A percentile compares a stretch with the other conserved stretches of the same genome.
Evolutionary conservation across 805 yeast genomes (phyloP).

Genomic region (Pichia nanzhaoensis): DNA sequence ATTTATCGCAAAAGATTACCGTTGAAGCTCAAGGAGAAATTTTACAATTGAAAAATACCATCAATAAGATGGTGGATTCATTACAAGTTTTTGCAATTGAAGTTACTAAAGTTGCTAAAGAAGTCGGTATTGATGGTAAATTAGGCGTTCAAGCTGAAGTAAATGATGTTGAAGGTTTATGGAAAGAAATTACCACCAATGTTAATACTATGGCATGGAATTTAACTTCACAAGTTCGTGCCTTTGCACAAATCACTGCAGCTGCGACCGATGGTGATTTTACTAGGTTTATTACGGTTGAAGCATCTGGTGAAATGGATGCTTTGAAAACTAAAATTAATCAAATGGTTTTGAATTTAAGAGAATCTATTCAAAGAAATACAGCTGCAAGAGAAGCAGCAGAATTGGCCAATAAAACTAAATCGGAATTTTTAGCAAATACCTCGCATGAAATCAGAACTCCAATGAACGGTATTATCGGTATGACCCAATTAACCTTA

Average conservation of each 20-base stretch:
- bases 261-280: constrained; percentile 94
- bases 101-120: constrained; percentile 84
- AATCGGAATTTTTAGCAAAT: constrained; percentile 84
- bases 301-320: constrained; percentile 88
- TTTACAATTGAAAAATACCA: constrained; percentile 75
- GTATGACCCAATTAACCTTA: constrained; percentile 84
- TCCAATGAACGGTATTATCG: constrained; percentile 89
- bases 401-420: constrained; percentile 81
- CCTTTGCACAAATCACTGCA: constrained; percentile 88
- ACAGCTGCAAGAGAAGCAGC: constrained; percentile 95
- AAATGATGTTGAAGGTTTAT: constrained; percentile 81
- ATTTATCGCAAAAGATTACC: constrained; percentile 74
- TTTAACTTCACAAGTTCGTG: constrained; percentile 85
- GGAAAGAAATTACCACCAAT: constrained; percentile 89
- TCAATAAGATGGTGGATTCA: constrained; percentile 90
- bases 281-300: constrained; percentile 84
- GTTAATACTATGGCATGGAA: constrained; percentile 94
- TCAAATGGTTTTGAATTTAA: constrained; percentile 78
- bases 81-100: constrained; percentile 82
- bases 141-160: constrained; percentile 91
- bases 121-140: constrained; percentile 90
- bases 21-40: constrained; percentile 91
- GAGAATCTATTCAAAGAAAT: constrained; percentile 86
- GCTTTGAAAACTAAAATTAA: constrained; percentile 57
- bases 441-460: constrained; percentile 86